phyloP scores from a whole-genome alignment of 371 early-diverging fungal genomes.

The Syncephalis plumigaleata region DNA sequence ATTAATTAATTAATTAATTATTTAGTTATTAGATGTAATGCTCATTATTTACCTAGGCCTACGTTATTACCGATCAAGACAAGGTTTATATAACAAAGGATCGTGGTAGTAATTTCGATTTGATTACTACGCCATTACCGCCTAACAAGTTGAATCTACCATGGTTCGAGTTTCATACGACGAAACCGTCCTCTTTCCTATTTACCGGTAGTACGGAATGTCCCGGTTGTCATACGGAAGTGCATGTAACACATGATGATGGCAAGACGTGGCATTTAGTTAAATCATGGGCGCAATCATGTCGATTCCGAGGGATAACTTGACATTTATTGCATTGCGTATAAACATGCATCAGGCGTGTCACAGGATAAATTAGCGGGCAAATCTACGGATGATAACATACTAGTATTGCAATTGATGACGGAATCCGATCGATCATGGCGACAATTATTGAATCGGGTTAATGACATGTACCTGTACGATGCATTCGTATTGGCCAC shows the following conservation, averaged over 20 bases:
- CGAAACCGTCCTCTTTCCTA: slow-evolving; percentile 61
- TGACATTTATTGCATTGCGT: slow-evolving; percentile 50
- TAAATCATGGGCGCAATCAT: slow-evolving; percentile 70
- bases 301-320: slow-evolving; percentile 69
- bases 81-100: slow-evolving; percentile 39
- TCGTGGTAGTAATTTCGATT: slow-evolving; percentile 40
- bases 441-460: slow-evolving; percentile 18
- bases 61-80: slow-evolving; percentile 31
- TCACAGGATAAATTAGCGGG: slow-evolving; percentile 17
- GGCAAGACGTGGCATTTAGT: slow-evolving; percentile 56
- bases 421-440: no score
- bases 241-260: slow-evolving; percentile 44
- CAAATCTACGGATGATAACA: slow-evolving; percentile 30
- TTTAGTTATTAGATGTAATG: slow-evolving; percentile 9
- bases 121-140: slow-evolving; percentile 30
- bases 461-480: slow-evolving; percentile 41
- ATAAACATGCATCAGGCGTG: slow-evolving; percentile 33
- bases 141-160: slow-evolving; percentile 40
- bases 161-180: slow-evolving; percentile 66
- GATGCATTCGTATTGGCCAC: slow-evolving; percentile 58
- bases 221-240: slow-evolving; percentile 36
- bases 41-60: no score
- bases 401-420: slow-evolving; percentile 9
- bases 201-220: slow-evolving; percentile 39
- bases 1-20: no score